Evolutionary conservation across 1,284 basidiomycete species (phyloP).

Genomic region (Boletus sp.): DNA sequence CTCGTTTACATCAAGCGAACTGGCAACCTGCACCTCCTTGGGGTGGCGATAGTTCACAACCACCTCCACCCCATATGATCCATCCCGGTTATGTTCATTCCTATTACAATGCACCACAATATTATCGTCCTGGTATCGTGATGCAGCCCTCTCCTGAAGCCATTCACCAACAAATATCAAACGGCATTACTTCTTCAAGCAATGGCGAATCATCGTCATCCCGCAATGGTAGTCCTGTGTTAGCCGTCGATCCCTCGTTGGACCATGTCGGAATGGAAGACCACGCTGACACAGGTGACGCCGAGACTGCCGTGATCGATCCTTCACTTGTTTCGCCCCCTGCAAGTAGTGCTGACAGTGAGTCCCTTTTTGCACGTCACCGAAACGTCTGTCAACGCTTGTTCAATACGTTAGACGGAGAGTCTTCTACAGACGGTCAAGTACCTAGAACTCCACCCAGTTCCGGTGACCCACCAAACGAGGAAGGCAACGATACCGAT

Average conservation of each 20-base stretch:
- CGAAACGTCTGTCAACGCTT: slow-evolving; percentile 27
- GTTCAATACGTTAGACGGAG: slow-evolving; percentile 25
- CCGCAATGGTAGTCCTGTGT: slow-evolving; percentile 24
- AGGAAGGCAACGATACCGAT: slow-evolving; percentile 12
- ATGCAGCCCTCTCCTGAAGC: slow-evolving; percentile 22
- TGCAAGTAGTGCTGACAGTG: slow-evolving; percentile 15
- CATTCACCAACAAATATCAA: slow-evolving; percentile 18
- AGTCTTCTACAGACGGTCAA: slow-evolving; percentile 9
- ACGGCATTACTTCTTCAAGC: slow-evolving; percentile 17
- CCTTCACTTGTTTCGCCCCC: slow-evolving; percentile 36
- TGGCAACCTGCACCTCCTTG: slow-evolving; percentile 40
- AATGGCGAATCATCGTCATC: slow-evolving; percentile 30
- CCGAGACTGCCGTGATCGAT: slow-evolving; percentile 35
- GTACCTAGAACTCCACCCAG: slow-evolving; percentile 11
- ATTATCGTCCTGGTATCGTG: slow-evolving; percentile 43
- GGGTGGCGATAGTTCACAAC: slow-evolving; percentile 30
- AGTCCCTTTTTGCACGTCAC: slow-evolving; percentile 21
- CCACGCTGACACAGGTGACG: slow-evolving; percentile 16
- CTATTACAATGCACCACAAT: slow-evolving; percentile 44
- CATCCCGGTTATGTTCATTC: slow-evolving; percentile 41
- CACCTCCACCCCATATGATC: slow-evolving; percentile 33
- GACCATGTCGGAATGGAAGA: slow-evolving; percentile 15
- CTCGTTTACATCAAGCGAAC: slow-evolving; percentile 42
- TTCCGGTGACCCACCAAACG: slow-evolving; percentile 7
- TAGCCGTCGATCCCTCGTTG: slow-evolving; percentile 29